Base-by-base conservation (phyloP, 768 basidiomycete species). In the Amanita fuliginea region DNA sequence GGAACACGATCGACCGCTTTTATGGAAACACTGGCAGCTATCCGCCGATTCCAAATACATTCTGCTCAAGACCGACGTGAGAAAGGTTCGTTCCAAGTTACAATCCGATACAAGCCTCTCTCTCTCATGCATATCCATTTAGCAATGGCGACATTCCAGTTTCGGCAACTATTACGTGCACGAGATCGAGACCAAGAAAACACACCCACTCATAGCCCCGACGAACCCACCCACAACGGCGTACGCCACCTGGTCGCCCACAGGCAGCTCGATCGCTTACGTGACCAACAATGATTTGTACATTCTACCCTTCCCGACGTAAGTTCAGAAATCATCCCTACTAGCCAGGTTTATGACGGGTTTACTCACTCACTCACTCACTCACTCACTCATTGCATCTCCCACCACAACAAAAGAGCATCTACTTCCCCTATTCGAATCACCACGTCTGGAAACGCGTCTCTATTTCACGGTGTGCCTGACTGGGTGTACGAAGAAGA, bases 401-500 rank as follows among this genome's bases (percentile, higher is more conserved):
- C n/a, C n/a, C n/a, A n/a, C n/a, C n/a, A n/a, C n/a, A n/a, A n/a
- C n/a, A n/a, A n/a, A n/a, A 73, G 69, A 18, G 56, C 65, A 6
- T 62, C 66, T 2, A 60, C 71, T 1, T 55, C 68, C 11, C 69
- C 82, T 8, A 83, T 94, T 44, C 82, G 84, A 8, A 73, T 98
- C 8, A 99, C 95, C 1, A 68, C 71, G 1, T 78, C 82, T 11
- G 96, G 96, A 0, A 87, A 84, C 46, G 74, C 79, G 0, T 84
- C 86, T 0, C 72, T 94, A 13, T 96, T 98, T 72, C 81, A 97
- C 58, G 96, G 96, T 6, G 86, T 96, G 1, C 89, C 92, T 0
- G 92, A 96, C 62, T 98, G 96, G 95, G 95, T 97, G 4, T 94
- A 94, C 63, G 92, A 95, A 62, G 91, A 95, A 60, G 92, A 96